Evolutionary conservation across 2,329 filamentous ascomycete genomes (phyloP).

Genomic region (Nothomitra cinnamomea): DNA sequence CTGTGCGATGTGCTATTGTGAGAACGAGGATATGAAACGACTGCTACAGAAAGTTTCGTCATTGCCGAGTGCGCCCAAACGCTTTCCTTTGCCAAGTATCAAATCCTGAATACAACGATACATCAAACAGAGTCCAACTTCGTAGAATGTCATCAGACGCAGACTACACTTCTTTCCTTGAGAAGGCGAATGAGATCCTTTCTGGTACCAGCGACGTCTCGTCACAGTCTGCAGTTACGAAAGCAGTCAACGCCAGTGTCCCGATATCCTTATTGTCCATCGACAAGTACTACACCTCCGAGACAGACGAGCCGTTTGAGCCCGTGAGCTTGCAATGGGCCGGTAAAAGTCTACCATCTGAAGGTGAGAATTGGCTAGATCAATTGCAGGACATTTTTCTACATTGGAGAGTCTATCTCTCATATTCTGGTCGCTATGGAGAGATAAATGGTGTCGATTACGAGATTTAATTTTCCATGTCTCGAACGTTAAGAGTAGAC

Average conservation of each 20-base stretch:
- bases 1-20: no score
- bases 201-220: conserved; percentile 12
- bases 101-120: neutral
- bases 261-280: conserved; percentile 40
- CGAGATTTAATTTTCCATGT: no score
- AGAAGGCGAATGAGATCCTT: conserved; percentile 57
- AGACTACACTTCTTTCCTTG: conserved; percentile 68
- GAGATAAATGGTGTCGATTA: no score
- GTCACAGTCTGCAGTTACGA: conserved; percentile 14
- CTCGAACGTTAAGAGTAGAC: neutral
- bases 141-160: conserved; percentile 57
- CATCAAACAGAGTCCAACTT: neutral
- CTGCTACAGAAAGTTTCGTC: no score
- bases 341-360: conserved; percentile 38
- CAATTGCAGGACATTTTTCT: no score
- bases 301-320: conserved; percentile 75
- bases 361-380: conserved; percentile 28
- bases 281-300: conserved; percentile 55
- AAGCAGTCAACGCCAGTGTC: conserved; percentile 34
- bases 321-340: conserved; percentile 51
- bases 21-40: no score
- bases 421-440: no score
- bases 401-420: no score
- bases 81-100: no score
- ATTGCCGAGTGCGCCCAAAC: no score